Base-by-base conservation (phyloP, 345 rosid genomes). In the Brassica incana region DNA sequence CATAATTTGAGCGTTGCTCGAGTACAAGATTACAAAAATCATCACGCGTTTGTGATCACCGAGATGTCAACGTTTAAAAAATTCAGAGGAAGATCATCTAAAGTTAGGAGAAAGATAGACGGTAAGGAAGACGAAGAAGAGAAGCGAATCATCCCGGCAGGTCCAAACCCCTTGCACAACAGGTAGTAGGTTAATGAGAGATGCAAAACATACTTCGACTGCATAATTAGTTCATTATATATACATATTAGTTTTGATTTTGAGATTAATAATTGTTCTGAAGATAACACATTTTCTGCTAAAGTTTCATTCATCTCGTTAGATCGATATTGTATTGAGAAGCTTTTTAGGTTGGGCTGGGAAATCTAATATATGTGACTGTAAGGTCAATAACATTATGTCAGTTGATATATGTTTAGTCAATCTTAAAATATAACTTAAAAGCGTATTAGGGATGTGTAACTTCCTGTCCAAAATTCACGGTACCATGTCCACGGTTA, bases 141-240 rank as follows among this genome's bases (percentile, higher is more conserved):
- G 80, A 80, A 80, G 29, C 76, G 83, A 75, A 6, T 30, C 5
- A 74, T 80, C 4, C 83, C 83, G 29, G 9, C 76, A 14, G 79
- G 83, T 75, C 80, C 80, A 63, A 80, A 80, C 70, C 80, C 83
- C 35, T 69, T 80, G 76, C 83, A 80, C 52, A 75, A 80, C 72
- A 61, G 52, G 74, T 79, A 79, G 74, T 36, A 8, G 8, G 15
- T 9, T 36, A 23, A 4, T 12, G 27, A 78, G 72, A 77, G 43
- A 33, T 29, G 43, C 56, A 50, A 38, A 23, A 48, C 15, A 23
- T 14, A 45, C n/a, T 33, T 23, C 29, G 67, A 59, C 63, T 59
- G 70, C 18, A 36, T 70, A 16, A 33, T 5, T 50, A 20, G 40
- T 9, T 43, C 3, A 27, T 77, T 32, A 40, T 10, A 50, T 36